A percentile compares a stretch with the other conserved stretches of the same genome.
These are phyloP conservation scores for Rhizopogon roseolus DNA, from an alignment of 768 basidiomycete species.

Conservation along the genomic window DNA sequence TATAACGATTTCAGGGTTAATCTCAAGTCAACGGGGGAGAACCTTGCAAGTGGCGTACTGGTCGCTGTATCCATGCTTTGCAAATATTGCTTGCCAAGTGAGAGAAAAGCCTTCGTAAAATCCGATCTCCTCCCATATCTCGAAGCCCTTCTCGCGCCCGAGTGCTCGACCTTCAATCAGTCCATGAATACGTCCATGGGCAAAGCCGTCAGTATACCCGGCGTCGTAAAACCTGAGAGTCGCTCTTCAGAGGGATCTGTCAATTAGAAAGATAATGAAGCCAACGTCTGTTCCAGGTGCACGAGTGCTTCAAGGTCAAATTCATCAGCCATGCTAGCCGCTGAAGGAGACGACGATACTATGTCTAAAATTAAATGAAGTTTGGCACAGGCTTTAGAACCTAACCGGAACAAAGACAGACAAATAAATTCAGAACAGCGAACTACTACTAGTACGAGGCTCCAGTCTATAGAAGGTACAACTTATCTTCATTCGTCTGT, in stretches of 20 bases:
- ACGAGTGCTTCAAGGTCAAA: conserved; percentile 60
- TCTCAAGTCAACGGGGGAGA: not conserved
- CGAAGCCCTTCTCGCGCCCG: conserved; percentile 86
- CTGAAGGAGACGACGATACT: too few species aligned
- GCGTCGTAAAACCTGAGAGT: conserved; percentile 69
- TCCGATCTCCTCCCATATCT: conserved; percentile 96
- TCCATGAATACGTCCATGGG: conserved; percentile 86
- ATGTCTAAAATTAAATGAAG: too few species aligned
- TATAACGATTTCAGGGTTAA: conserved; percentile 16
- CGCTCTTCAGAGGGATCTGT: conserved; percentile 4
- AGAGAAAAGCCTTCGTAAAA: conserved; percentile 85
- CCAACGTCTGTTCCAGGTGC: conserved; percentile 60
- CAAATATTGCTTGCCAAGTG: conserved; percentile 58
- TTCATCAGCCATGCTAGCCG: conserved; percentile 14
- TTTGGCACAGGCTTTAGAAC: too few species aligned
- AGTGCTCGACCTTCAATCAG: conserved; percentile 87
- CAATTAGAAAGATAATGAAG: conserved; percentile 1
- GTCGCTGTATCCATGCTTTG: conserved; percentile 36
- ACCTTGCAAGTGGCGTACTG: conserved; percentile 36
- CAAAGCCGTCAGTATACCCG: conserved; percentile 75
- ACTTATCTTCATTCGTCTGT: too few species aligned
- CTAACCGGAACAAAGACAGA: too few species aligned
- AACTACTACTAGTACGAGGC: too few species aligned
- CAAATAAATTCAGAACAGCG: too few species aligned
- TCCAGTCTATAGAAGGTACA: too few species aligned